These are phyloP conservation scores for Pythium monospermum DNA, from an alignment of 352 stramenopile species.

Conservation along the genomic window DNA sequence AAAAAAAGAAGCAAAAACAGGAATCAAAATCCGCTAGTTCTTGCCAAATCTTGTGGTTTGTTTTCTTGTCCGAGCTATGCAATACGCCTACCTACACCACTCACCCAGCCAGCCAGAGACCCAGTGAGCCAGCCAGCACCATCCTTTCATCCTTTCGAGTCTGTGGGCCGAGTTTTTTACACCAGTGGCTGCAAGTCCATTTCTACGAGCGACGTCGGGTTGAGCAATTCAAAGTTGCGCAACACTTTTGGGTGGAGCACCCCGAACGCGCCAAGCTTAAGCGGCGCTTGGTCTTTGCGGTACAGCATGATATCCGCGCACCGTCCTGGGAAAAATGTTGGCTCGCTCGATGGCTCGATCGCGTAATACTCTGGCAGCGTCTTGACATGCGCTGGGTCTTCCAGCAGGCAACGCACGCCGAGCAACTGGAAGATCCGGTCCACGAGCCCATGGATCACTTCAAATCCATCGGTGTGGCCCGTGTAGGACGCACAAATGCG, in stretches of 20 bases:
- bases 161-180: too few relatives aligned
- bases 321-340: constrained; percentile 95
- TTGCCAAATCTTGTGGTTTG: too few relatives aligned
- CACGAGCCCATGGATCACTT: constrained; percentile 99
- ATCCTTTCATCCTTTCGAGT: too few relatives aligned
- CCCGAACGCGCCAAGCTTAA: constrained; percentile 94
- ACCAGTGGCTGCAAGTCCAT: constrained; percentile 97
- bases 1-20: too few relatives aligned
- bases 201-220: constrained; percentile 96
- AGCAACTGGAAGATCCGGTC: constrained; percentile 98
- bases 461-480: constrained; percentile 96
- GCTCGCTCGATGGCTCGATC: constrained; percentile 52
- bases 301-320: constrained; percentile 94
- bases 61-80: too few relatives aligned
- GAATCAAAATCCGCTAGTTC: too few relatives aligned
- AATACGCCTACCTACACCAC: too few relatives aligned
- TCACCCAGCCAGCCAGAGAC: too few relatives aligned
- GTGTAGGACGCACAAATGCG: constrained; percentile 96
- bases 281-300: constrained; percentile 53
- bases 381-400: constrained; percentile 57
- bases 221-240: constrained; percentile 96
- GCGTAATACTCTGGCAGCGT: constrained; percentile 82
- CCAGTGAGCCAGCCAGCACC: too few relatives aligned
- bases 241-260: constrained; percentile 98
- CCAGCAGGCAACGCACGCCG: constrained; percentile 80